phyloP scores from a whole-genome alignment of 179 eudicot species.

The Pouteria campechiana region DNA sequence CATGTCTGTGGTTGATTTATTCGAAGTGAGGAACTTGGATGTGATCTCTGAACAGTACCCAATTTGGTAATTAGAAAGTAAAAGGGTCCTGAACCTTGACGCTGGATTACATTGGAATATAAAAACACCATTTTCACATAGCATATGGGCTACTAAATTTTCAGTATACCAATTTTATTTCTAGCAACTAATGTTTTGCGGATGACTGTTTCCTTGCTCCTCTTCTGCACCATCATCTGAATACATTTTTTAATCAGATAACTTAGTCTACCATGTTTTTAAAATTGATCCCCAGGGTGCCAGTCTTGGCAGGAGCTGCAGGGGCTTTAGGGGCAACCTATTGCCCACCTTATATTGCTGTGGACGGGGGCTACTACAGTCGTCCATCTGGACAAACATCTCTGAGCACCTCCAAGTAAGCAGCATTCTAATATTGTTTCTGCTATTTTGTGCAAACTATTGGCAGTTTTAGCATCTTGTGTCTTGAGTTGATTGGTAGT shows the following conservation, averaged over 20 bases:
- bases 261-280: not conserved
- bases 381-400: conserved; percentile 67
- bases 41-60: too few relatives aligned
- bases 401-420: conserved; percentile 51
- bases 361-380: conserved; percentile 61
- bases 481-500: too few relatives aligned
- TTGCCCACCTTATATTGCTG: conserved; percentile 62
- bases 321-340: conserved; percentile 82
- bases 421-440: not conserved
- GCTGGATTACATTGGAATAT: too few relatives aligned
- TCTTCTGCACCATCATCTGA: not conserved
- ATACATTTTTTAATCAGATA: not conserved
- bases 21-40: too few relatives aligned
- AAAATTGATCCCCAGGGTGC: conserved; percentile 46
- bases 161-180: too few relatives aligned
- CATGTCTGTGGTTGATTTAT: too few relatives aligned
- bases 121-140: too few relatives aligned
- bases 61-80: too few relatives aligned
- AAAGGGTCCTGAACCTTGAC: too few relatives aligned
- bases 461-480: not conserved
- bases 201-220: too few relatives aligned
- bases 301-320: conserved; percentile 85
- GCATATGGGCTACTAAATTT: too few relatives aligned
- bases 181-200: too few relatives aligned
- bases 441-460: not conserved